These are phyloP conservation scores for Eurotiales sp. DNA, from an alignment of 2,329 filamentous ascomycete species.

Conservation along the genomic window DNA sequence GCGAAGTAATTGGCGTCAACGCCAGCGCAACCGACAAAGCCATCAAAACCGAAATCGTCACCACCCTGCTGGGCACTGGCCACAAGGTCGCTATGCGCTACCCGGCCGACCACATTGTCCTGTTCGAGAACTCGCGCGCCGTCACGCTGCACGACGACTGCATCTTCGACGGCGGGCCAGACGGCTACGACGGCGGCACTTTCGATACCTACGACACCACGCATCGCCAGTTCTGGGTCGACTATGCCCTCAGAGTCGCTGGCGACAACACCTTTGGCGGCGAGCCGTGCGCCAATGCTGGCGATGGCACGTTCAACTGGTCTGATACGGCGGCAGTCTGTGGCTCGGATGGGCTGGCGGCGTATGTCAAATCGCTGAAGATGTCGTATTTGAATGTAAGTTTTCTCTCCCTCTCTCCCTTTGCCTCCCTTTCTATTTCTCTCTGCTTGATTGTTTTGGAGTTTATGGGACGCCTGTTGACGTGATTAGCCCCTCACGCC, in stretches of 20 bases:
- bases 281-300: conserved; percentile 6
- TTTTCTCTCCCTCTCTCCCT: not conserved
- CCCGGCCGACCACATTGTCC: conserved; percentile 5
- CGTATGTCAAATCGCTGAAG: conserved; percentile 7
- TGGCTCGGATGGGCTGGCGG: conserved; percentile 3
- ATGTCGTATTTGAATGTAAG: conserved; percentile 11
- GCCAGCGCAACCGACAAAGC: conserved; percentile 6
- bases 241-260: conserved; percentile 6
- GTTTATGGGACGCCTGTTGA: too few relatives aligned
- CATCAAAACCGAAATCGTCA: conserved; percentile 5
- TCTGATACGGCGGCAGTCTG: conserved; percentile 8
- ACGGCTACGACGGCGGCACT: conserved; percentile 9
- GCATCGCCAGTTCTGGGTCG: conserved; percentile 3
- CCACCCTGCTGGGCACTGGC: conserved; percentile 2
- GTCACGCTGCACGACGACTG: conserved; percentile 11
- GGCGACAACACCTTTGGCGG: conserved; percentile 10
- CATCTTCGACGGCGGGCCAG: conserved; percentile 8
- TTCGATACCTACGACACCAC: not conserved
- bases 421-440: too few relatives aligned
- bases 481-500: too few relatives aligned
- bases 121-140: conserved; percentile 1
- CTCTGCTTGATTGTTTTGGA: too few relatives aligned
- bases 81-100: conserved; percentile 12
- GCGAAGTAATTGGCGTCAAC: not conserved
- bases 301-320: conserved; percentile 9